These are phyloP conservation scores for Ceratocystis albifundus DNA, from an alignment of 2,329 filamentous ascomycete species.

Conservation along the genomic window DNA sequence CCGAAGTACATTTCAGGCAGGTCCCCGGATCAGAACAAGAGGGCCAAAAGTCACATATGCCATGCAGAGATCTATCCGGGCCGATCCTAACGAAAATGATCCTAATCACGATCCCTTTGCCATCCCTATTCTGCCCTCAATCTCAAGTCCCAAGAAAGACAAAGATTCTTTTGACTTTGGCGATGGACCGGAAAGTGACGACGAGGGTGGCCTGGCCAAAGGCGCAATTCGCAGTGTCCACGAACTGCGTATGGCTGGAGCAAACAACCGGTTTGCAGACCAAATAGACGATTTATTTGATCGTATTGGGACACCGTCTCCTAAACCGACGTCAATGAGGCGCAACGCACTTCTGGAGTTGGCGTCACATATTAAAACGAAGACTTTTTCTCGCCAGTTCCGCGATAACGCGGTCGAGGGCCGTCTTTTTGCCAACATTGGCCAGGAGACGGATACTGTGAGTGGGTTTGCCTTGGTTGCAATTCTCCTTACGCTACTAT, in stretches of 20 bases:
- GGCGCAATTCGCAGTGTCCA: slow-evolving; percentile 52
- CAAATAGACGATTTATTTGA: slow-evolving; percentile 54
- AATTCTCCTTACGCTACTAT: slow-evolving; percentile 51
- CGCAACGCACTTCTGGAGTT: slow-evolving; percentile 50
- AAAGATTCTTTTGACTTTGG: slow-evolving; percentile 23
- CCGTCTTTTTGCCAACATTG: slow-evolving; percentile 52
- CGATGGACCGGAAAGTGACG: slow-evolving; percentile 31
- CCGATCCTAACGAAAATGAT: slow-evolving; percentile 19
- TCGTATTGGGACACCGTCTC: slow-evolving; percentile 43
- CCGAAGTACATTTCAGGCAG: background rate
- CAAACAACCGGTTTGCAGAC: slow-evolving; percentile 54
- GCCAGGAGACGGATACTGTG: slow-evolving; percentile 47
- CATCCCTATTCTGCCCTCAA: slow-evolving; percentile 16
- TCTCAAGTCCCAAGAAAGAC: slow-evolving; percentile 17
- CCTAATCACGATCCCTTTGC: slow-evolving; percentile 23
- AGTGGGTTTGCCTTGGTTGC: slow-evolving; percentile 53
- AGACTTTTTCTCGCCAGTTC: slow-evolving; percentile 57
- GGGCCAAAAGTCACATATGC: slow-evolving; percentile 34
- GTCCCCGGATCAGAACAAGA: slow-evolving; percentile 22
- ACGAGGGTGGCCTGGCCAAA: slow-evolving; percentile 33
- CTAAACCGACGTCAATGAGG: slow-evolving; percentile 40
- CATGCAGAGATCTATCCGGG: slow-evolving; percentile 27
- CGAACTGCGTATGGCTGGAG: slow-evolving; percentile 53
- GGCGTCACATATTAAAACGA: slow-evolving; percentile 47
- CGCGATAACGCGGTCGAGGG: slow-evolving; percentile 61